Evolutionary conservation across 2,329 filamentous ascomycete species (phyloP).

Genomic region (Orbilia oligospora): DNA sequence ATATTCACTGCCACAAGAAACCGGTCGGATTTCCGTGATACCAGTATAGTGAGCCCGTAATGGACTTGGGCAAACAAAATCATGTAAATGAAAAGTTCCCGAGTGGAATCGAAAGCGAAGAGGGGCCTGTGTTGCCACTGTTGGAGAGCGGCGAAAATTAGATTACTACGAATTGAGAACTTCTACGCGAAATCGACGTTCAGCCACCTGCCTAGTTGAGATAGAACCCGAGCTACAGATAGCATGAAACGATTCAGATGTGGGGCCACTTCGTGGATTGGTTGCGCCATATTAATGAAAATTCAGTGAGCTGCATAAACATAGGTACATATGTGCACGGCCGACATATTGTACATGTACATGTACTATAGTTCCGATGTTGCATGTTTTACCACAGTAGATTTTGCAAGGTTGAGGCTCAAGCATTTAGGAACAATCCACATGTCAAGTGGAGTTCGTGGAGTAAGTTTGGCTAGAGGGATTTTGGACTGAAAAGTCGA

Average conservation of each 20-base stretch:
- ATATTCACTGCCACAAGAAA: background rate
- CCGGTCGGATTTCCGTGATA: background rate
- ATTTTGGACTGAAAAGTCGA: too few species aligned
- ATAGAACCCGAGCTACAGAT: constrained; percentile 27
- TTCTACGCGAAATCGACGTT: constrained; percentile 43
- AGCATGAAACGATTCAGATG: constrained; percentile 36
- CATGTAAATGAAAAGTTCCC: constrained; percentile 7
- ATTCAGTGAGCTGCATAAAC: background rate
- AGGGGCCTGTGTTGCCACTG: constrained; percentile 10
- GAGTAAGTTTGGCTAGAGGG: too few species aligned
- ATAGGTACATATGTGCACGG: too few species aligned
- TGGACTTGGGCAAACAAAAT: background rate
- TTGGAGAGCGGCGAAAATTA: background rate
- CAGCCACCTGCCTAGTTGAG: constrained; percentile 48
- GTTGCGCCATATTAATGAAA: constrained; percentile 34
- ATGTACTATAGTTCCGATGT: background rate
- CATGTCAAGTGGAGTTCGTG: background rate
- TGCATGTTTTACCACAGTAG: too few species aligned
- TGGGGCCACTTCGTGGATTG: background rate
- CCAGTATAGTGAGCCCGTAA: background rate
- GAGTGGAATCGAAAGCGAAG: background rate
- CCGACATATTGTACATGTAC: too few species aligned
- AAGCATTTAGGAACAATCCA: background rate
- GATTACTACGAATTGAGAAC: constrained; percentile 35
- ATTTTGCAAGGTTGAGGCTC: constrained; percentile 2